Conservation (phyloP, 2,329 filamentous ascomycete species). For the Diaporthe humulicola region DNA sequence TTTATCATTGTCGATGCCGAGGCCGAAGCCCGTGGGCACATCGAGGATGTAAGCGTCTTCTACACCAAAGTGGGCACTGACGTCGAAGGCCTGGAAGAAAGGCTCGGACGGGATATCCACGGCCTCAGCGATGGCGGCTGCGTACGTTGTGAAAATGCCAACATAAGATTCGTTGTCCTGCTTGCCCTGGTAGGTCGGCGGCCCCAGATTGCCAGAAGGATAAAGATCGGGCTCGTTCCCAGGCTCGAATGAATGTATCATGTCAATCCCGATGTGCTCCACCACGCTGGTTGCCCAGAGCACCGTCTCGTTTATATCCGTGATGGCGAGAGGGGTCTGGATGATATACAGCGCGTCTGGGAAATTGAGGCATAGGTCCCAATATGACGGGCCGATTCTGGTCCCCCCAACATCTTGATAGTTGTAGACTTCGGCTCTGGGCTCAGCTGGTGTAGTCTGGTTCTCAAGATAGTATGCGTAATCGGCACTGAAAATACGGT, state of each 20-base stretch:
- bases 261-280: slow-evolving; percentile 47
- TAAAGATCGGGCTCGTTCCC: slow-evolving; percentile 54
- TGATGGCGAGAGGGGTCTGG: slow-evolving; percentile 52
- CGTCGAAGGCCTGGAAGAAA: slow-evolving; percentile 54
- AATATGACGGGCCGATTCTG: slow-evolving; percentile 52
- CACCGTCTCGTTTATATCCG: slow-evolving; percentile 51
- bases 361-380: slow-evolving; percentile 49
- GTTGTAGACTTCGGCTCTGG: slow-evolving; percentile 50
- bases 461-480: slow-evolving; percentile 51
- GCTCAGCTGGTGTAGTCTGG: slow-evolving; percentile 49
- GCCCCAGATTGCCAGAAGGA: slow-evolving; percentile 46
- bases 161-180: slow-evolving; percentile 52
- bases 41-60: slow-evolving; percentile 46
- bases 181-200: slow-evolving; percentile 51
- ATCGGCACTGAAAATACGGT: slow-evolving; percentile 46
- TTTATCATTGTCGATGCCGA: slow-evolving; percentile 50
- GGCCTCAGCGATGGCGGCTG: slow-evolving; percentile 46
- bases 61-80: slow-evolving; percentile 46
- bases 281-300: slow-evolving; percentile 50
- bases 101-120: slow-evolving; percentile 46
- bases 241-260: slow-evolving; percentile 52
- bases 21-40: slow-evolving; percentile 47
- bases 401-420: slow-evolving; percentile 52
- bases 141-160: slow-evolving; percentile 52
- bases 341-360: slow-evolving; percentile 51